Evolutionary conservation across 1,139 yeast species (phyloP).

Genomic region (Magnusiomyces fungicola): DNA sequence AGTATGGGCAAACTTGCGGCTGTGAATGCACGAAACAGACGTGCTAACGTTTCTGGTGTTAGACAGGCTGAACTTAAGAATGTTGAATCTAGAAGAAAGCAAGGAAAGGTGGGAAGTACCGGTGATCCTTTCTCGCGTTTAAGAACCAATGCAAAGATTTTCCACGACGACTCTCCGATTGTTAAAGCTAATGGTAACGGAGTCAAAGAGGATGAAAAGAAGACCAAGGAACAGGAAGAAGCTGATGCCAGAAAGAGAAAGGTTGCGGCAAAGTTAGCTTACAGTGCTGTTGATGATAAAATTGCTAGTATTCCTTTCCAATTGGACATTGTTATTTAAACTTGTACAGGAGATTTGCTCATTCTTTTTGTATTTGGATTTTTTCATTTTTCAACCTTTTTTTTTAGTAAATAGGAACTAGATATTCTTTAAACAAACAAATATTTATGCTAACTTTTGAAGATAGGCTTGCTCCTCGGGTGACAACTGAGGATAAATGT

Average conservation of each 20-base stretch:
- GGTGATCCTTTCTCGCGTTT: constrained; percentile 88
- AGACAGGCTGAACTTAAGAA: constrained; percentile 72
- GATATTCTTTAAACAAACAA: background rate
- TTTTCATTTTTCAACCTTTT: background rate
- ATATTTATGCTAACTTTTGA: background rate
- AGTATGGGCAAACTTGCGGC: constrained; percentile 43
- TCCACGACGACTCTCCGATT: constrained; percentile 42
- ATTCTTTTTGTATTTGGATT: background rate
- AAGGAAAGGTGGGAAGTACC: constrained; percentile 38
- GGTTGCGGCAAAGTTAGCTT: constrained; percentile 29
- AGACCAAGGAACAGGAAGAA: constrained; percentile 37
- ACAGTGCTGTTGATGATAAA: constrained; percentile 39
- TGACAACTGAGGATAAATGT: constrained; percentile 29
- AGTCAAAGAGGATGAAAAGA: constrained; percentile 37
- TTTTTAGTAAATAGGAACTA: background rate
- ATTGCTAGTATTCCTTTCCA: constrained; percentile 40
- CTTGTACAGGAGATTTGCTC: background rate
- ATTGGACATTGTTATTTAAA: constrained; percentile 36
- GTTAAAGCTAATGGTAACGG: constrained; percentile 17
- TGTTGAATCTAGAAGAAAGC: constrained; percentile 48
- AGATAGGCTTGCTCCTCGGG: constrained; percentile 49
- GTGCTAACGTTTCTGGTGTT: constrained; percentile 65
- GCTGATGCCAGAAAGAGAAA: constrained; percentile 28
- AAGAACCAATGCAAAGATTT: constrained; percentile 77
- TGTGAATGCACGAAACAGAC: constrained; percentile 76